phyloP scores from a whole-genome alignment of 1,284 basidiomycete genomes.

The Puccinia horiana region DNA sequence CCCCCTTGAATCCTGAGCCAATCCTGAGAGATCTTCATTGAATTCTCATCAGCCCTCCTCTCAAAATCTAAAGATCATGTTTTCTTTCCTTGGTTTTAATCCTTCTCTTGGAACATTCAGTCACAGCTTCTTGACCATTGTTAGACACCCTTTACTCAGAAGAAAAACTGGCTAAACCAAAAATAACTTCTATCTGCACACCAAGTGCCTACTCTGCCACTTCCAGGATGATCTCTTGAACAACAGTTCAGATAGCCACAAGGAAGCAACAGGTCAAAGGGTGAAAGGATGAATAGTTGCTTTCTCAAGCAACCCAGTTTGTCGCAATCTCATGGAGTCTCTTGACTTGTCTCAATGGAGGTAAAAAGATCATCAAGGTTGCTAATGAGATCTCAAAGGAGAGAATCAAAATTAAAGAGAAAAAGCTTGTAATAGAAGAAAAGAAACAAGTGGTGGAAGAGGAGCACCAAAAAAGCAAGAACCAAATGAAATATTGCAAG shows the following conservation, averaged over 20 bases:
- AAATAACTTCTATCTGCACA: not conserved
- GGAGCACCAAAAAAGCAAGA: not conserved
- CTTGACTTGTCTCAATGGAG: not conserved
- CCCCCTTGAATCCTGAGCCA: no score
- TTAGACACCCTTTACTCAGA: not conserved
- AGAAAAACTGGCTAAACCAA: no score
- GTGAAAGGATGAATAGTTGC: not conserved
- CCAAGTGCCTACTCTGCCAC: not conserved
- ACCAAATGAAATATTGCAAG: not conserved
- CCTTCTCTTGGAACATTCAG: no score
- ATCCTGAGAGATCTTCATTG: no score
- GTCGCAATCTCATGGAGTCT: not conserved
- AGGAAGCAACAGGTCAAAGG: slow-evolving; percentile 2
- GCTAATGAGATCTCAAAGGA: not conserved
- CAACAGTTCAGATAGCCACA: not conserved
- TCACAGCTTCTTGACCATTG: no score
- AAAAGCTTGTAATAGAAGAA: not conserved
- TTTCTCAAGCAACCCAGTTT: not conserved
- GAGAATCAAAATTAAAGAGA: not conserved
- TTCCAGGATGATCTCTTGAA: not conserved
- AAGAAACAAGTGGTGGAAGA: not conserved
- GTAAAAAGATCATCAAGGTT: not conserved
- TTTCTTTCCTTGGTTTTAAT: no score
- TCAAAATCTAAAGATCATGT: no score
- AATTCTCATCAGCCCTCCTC: no score